A percentile compares a stretch with the other conserved stretches of the same genome.
These are phyloP conservation scores for Endothia cerciana DNA, from an alignment of 2,329 filamentous ascomycete genomes.

Conservation along the genomic window DNA sequence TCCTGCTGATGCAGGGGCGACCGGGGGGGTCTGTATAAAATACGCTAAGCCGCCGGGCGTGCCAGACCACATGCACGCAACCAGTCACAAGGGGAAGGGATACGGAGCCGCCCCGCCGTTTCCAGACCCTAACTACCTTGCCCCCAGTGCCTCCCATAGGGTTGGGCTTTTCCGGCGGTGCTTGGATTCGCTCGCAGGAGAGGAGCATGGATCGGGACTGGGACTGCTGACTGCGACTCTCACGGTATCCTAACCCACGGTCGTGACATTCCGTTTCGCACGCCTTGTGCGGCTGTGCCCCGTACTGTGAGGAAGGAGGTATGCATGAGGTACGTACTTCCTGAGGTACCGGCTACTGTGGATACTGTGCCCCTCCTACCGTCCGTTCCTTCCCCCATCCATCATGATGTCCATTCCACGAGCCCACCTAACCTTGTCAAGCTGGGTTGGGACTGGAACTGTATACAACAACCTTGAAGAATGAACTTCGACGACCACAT, in stretches of 20 bases:
- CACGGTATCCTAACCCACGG: slow-evolving; percentile 3
- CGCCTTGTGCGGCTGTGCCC: slow-evolving; percentile 2
- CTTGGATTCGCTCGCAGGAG: not conserved
- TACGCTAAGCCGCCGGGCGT: not conserved
- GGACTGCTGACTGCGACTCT: slow-evolving; percentile 2
- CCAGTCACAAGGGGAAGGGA: not conserved
- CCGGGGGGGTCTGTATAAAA: not conserved
- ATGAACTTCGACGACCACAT: slow-evolving; percentile 21
- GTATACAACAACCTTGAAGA: slow-evolving; percentile 25
- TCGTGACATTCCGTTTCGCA: slow-evolving; percentile 3
- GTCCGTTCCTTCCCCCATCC: slow-evolving; percentile 19
- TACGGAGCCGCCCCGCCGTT: not conserved
- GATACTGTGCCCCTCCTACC: slow-evolving; percentile 22
- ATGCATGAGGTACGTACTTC: slow-evolving; percentile 9
- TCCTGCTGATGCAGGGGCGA: slow-evolving; percentile 9
- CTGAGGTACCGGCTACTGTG: slow-evolving; percentile 7
- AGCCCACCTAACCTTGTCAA: slow-evolving; percentile 22
- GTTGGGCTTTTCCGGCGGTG: not conserved
- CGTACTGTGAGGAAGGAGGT: slow-evolving; percentile 2
- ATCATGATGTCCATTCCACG: slow-evolving; percentile 24
- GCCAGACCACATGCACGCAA: not conserved
- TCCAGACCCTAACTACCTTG: not conserved
- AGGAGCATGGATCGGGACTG: not conserved
- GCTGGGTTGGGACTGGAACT: slow-evolving; percentile 22
- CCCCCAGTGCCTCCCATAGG: not conserved